A percentile compares a stretch with the other conserved stretches of the same genome.
Conservation (phyloP, 371 early-diverging fungal genomes). For the Gilbertella persicaria region DNA sequence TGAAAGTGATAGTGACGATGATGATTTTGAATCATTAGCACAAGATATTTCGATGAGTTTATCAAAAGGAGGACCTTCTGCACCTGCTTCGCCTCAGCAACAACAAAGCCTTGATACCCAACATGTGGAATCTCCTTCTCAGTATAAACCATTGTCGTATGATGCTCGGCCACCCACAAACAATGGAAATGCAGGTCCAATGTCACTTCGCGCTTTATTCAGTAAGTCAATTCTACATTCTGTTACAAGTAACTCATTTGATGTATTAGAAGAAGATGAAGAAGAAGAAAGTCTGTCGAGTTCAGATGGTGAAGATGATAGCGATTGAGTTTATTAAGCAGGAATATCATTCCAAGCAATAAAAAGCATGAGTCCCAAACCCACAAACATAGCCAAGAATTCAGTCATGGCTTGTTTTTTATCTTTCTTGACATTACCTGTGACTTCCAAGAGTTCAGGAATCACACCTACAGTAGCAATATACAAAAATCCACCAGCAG, state of each 20-base stretch:
- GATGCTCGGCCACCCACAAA: neutral
- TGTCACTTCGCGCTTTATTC: constrained; percentile 25
- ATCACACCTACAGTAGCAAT: constrained; percentile 88
- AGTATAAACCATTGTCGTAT: constrained; percentile 6
- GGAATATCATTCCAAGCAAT: constrained; percentile 64
- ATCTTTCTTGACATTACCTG: constrained; percentile 54
- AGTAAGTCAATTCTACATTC: constrained; percentile 13
- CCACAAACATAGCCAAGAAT: constrained; percentile 63
- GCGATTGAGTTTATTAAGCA: neutral
- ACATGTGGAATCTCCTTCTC: neutral
- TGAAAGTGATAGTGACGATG: constrained; percentile 20
- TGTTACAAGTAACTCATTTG: neutral
- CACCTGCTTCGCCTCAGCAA: constrained; percentile 17
- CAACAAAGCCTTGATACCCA: constrained; percentile 3
- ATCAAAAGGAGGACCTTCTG: constrained; percentile 22
- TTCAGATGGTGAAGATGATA: constrained; percentile 13
- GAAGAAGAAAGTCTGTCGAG: constrained; percentile 21
- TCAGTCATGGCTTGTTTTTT: constrained; percentile 57
- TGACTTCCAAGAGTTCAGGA: constrained; percentile 73
- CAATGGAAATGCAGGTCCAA: constrained; percentile 10
- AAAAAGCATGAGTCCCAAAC: constrained; percentile 63
- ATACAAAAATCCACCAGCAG: constrained; percentile 90
- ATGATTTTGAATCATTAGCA: constrained; percentile 28
- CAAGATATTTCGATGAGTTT: constrained; percentile 24
- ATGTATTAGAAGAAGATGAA: constrained; percentile 18